Conservation (phyloP, 78 protist genomes). For the Dictyostelium brefeldianum region DNA sequence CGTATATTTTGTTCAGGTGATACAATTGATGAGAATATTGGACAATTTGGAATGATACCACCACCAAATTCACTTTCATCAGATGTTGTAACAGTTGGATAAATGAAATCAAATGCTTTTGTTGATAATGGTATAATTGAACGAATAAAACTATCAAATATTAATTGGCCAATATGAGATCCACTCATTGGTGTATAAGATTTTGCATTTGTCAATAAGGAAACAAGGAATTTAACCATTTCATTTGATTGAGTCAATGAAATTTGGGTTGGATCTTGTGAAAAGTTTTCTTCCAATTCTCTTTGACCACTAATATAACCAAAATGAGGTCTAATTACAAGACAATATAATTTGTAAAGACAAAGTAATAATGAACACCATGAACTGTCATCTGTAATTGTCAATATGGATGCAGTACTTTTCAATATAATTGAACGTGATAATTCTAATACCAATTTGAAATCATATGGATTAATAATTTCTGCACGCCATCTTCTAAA, state of each 20-base stretch:
- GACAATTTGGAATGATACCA: conserved; percentile 75
- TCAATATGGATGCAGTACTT: conserved; percentile 63
- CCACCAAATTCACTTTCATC: conserved; percentile 72
- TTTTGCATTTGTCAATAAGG: conserved; percentile 1
- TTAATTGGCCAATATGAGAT: conserved; percentile 68
- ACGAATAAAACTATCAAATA: conserved; percentile 68
- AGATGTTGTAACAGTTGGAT: conserved; percentile 31
- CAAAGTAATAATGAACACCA: conserved; percentile 75
- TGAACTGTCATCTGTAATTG: conserved; percentile 49
- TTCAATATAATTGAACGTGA: conserved; percentile 47
- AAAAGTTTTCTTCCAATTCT: conserved; percentile 72
- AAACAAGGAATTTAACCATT: conserved; percentile 68
- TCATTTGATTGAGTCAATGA: conserved; percentile 73
- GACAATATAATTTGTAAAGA: conserved; percentile 66
- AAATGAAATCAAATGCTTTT: conserved; percentile 62
- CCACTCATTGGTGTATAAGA: conserved; percentile 40
- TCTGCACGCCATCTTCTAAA: conserved; percentile 72
- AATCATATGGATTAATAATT: conserved; percentile 74
- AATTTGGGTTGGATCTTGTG: conserved; percentile 77
- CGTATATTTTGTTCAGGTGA: conserved; percentile 66
- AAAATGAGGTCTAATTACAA: conserved; percentile 76
- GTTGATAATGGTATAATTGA: conserved; percentile 35
- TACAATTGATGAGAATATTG: conserved; percentile 28
- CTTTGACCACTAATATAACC: conserved; percentile 71
- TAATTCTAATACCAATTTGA: conserved; percentile 54